These are phyloP conservation scores for Paraphoma chrysanthemicola DNA, from an alignment of 2,329 filamentous ascomycete genomes.

Conservation along the genomic window DNA sequence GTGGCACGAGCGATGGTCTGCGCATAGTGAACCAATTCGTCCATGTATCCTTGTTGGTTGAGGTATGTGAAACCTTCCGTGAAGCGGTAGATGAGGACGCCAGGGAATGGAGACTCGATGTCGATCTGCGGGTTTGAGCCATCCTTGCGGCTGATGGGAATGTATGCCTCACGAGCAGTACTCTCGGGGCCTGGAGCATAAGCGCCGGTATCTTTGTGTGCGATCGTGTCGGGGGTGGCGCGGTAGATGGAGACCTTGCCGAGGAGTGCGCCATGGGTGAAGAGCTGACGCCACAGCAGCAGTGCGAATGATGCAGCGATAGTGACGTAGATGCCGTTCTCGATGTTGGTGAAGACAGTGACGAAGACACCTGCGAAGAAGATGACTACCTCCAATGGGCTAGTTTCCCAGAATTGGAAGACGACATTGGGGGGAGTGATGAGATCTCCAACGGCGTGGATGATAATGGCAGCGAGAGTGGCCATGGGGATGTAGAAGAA, in stretches of 20 bases:
- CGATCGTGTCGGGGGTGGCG: constrained; percentile 77
- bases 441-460: constrained; percentile 92
- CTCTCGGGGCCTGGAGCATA: constrained; percentile 13
- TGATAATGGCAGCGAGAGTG: constrained; percentile 85
- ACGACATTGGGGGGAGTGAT: constrained; percentile 90
- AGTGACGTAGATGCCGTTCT: constrained; percentile 90
- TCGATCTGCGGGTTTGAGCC: constrained; percentile 86
- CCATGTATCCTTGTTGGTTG: constrained; percentile 87
- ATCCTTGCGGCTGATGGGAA: constrained; percentile 86
- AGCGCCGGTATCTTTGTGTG: constrained; percentile 45
- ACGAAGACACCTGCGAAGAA: constrained; percentile 94
- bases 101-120: constrained; percentile 83
- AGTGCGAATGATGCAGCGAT: constrained; percentile 78
- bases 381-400: constrained; percentile 86
- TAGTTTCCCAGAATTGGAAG: constrained; percentile 95
- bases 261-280: constrained; percentile 78
- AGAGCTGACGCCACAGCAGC: constrained; percentile 82
- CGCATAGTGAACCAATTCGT: constrained; percentile 63
- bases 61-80: constrained; percentile 96
- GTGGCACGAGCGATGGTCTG: constrained; percentile 75
- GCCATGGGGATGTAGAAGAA: constrained; percentile 94
- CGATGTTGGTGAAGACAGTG: constrained; percentile 86
- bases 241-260: constrained; percentile 85
- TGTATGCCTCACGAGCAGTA: constrained; percentile 36
- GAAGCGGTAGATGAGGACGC: constrained; percentile 95